These are phyloP conservation scores for Annulohypoxylon maeteangense DNA, from an alignment of 495 filamentous ascomycete genomes.

Conservation along the genomic window DNA sequence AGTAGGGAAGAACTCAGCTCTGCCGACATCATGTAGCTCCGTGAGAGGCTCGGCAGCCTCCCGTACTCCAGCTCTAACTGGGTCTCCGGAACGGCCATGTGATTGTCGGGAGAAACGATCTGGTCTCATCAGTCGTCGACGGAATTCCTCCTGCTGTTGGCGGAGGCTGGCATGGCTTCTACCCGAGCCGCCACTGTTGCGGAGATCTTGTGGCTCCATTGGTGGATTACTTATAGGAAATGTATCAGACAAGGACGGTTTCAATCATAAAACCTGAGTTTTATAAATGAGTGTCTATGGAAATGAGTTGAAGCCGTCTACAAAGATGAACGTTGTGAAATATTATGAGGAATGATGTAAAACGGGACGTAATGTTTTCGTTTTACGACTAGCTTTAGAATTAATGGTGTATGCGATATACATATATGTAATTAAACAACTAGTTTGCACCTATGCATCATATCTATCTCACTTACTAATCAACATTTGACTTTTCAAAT, in stretches of 20 bases:
- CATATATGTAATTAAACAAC: not conserved
- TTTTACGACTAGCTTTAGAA: conserved; percentile 33
- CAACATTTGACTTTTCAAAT: not conserved
- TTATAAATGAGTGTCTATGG: not conserved
- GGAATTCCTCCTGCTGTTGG: conserved; percentile 44
- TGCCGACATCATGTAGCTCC: not conserved
- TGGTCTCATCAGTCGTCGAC: conserved; percentile 40
- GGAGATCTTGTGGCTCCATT: conserved; percentile 42
- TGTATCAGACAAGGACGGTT: not conserved
- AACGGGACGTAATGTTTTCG: conserved; percentile 1
- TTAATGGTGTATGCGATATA: not conserved
- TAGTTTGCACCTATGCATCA: not conserved
- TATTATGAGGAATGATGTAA: not conserved
- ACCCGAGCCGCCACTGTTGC: conserved; percentile 11
- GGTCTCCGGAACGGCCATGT: conserved; percentile 18
- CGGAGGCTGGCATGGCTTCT: conserved; percentile 34
- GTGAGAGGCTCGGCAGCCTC: conserved; percentile 13
- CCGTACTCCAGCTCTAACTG: not conserved
- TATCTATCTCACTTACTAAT: not conserved
- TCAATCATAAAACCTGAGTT: not conserved
- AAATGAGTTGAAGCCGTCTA: not conserved
- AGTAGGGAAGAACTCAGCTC: conserved; percentile 31
- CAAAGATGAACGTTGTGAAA: not conserved
- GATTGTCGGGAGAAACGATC: conserved; percentile 16
- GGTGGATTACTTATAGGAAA: not conserved